Base-by-base conservation (phyloP, 495 filamentous ascomycete species). In the Cudoniella acicularis region DNA sequence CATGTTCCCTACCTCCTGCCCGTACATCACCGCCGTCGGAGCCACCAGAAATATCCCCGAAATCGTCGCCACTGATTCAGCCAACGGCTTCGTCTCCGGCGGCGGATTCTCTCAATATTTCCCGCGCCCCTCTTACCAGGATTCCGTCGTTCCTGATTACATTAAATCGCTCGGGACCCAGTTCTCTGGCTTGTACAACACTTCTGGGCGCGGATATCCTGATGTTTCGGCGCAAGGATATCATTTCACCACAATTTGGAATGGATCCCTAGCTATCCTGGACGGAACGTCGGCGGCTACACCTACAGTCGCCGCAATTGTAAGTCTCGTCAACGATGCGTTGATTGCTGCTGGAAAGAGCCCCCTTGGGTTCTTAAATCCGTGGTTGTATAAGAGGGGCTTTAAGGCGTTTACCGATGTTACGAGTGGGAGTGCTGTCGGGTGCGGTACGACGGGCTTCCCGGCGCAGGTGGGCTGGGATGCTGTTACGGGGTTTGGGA, bases 1-100 rank as follows among this genome's bases (percentile, higher is more conserved):
- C 10, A 80, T 74, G 4, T 94, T 91, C 70, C 91, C 90, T 0
- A 83, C 86, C 0, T 78, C 81, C n/a, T 94, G 91, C 62, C 91
- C 91, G 0, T 94, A 84, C 63, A 83, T 93, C 3, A 96, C 90
- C 0, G 73, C 84, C 0, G 88, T 92, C 2, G 90, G 90, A 17
- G 88, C 85, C 6, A 89, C 86, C 0, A 71, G 75, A 24, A 72
- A 79, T 2, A 67, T 84, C 9, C 84, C 85, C 18, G 73, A 85
- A 30, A 76, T 70, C 18, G 86, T 79, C 8, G 77, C 83, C 21
- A 65, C 60, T 20, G 87, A 83, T 61, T 81, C 82, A 24, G 75
- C 77, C 0, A 88, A 85, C 4, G 54, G 49, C 0, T 79, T 52
- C 77, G 82, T 69, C 69, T 83, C 80, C 4, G 85, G 85, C n/a